Evolutionary conservation across 1,139 yeast species (phyloP), one percentile per base, ranked within the genome.

Genomic region (Geotrichum histeridarum): DNA sequence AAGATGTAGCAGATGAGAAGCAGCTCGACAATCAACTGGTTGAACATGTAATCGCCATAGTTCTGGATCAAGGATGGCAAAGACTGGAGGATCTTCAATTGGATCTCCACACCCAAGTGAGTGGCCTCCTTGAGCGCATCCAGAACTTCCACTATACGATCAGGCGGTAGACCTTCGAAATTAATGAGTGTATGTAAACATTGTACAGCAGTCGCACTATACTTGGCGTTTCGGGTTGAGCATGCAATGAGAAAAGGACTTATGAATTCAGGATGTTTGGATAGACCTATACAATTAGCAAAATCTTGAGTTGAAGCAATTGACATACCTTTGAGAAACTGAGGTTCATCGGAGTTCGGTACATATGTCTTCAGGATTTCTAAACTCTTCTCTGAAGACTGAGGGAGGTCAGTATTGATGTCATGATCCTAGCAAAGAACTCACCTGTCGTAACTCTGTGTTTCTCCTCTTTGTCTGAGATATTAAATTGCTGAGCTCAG

Each of bases 51-150:
- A 4, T 67, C 65, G 0, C 81, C 76, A 64, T 89, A 89, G 32
- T 76, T 78, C 63, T 83, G 87, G 67, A 84, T 80, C 41, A 91
- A 72, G 1, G 84, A 76, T 0, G 97, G 97, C 35, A 91, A 74
- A 33, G 89, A 77, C 71, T 93, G 99, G 38, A 93, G 72, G n/a
- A 90, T 84, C 63, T 90, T 84, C 58, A 93, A 76, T 68, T 91
- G 97, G 48, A 88, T 85, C 51, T 93, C 98, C 35, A 81, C 76
- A 0, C 94, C 88, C 42, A 86, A 73, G 63, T 82, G 84, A 0
- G 94, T 79, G 0, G 95, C 88, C 55, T 86, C 94, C 42, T 75
- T 73, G 41, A 91, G 74, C 0, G 93, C 83, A 38, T 80, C 83
- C 35, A 91, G 71, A 5, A 90, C 75, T 6, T 77, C 74, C 31